Percentiles rank a stretch among this genome's conserved stretches.
Evolutionary conservation across 2,329 filamentous ascomycete genomes (phyloP).

Genomic region (Ceratocystis papillata): DNA sequence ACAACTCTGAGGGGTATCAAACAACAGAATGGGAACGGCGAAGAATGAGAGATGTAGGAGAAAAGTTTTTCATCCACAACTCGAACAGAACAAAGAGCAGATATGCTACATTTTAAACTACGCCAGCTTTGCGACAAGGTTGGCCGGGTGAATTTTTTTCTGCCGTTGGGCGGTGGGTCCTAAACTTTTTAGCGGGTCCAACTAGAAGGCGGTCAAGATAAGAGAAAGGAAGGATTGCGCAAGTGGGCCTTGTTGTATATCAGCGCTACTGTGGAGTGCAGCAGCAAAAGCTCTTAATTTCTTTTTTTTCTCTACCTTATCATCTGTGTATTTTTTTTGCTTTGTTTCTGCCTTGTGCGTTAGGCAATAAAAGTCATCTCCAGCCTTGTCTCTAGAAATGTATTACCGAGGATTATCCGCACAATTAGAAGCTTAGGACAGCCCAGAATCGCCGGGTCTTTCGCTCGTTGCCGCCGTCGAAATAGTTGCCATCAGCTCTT

Average conservation of each 20-base stretch:
- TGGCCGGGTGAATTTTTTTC: conserved; percentile 27
- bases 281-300: neutral
- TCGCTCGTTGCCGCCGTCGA: neutral
- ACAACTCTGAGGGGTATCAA: conserved; percentile 24
- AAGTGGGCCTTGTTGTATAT: no score
- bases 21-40: conserved; percentile 24
- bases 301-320: neutral
- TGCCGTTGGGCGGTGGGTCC: conserved; percentile 32
- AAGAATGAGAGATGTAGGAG: conserved; percentile 20
- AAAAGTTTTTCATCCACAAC: conserved; percentile 14
- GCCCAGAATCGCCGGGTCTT: neutral
- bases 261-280: no score
- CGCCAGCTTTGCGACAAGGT: conserved; percentile 16
- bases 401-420: neutral
- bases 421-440: neutral
- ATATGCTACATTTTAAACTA: conserved; percentile 20
- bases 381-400: neutral
- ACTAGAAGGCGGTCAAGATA: conserved; percentile 32
- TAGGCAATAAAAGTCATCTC: neutral
- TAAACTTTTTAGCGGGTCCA: conserved; percentile 25
- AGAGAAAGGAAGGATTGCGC: conserved; percentile 5
- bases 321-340: neutral
- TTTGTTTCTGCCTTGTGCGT: neutral
- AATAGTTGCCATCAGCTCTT: neutral
- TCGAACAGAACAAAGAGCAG: conserved; percentile 19